Evolutionary conservation across 805 yeast species (phyloP).

Genomic region (Helenozyma rhizophorensis): DNA sequence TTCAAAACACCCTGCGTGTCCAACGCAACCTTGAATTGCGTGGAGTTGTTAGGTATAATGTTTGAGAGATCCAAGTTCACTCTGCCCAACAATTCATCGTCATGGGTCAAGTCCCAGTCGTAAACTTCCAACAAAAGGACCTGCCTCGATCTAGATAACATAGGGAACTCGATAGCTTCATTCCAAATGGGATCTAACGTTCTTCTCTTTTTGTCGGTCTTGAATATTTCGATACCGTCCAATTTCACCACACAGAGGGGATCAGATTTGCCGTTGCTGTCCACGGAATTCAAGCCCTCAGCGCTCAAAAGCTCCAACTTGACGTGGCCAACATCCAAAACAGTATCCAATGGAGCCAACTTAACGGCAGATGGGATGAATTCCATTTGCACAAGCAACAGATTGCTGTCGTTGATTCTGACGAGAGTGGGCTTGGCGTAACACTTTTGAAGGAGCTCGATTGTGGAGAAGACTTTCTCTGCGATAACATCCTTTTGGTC

Average conservation of each 20-base stretch:
- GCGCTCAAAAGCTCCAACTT: constrained; percentile 56
- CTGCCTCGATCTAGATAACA: constrained; percentile 59
- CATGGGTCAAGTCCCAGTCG: constrained; percentile 81
- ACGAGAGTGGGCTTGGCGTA: constrained; percentile 44
- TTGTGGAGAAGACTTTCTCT: constrained; percentile 47
- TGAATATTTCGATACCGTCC: constrained; percentile 52
- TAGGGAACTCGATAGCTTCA: constrained; percentile 54
- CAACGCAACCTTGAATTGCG: constrained; percentile 46
- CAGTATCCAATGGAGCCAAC: constrained; percentile 55
- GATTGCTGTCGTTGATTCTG: constrained; percentile 35
- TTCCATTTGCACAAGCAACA: constrained; percentile 48
- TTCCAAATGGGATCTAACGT: constrained; percentile 76
- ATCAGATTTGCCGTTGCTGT: constrained; percentile 74
- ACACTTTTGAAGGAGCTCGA: constrained; percentile 50
- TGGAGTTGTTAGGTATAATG: constrained; percentile 42
- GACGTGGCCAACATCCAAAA: constrained; percentile 64
- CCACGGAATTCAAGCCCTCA: constrained; percentile 51
- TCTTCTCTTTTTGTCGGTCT: constrained; percentile 59
- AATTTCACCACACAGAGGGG: constrained; percentile 55
- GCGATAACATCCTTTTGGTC: constrained; percentile 45
- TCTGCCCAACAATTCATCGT: constrained; percentile 56
- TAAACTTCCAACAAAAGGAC: constrained; percentile 45
- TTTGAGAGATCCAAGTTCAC: constrained; percentile 46
- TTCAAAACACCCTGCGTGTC: constrained; percentile 64
- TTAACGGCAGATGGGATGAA: constrained; percentile 55